Evolutionary conservation across 768 basidiomycete genomes (phyloP), one percentile per base, ranked within the genome.

Genomic region (Russula emetica): DNA sequence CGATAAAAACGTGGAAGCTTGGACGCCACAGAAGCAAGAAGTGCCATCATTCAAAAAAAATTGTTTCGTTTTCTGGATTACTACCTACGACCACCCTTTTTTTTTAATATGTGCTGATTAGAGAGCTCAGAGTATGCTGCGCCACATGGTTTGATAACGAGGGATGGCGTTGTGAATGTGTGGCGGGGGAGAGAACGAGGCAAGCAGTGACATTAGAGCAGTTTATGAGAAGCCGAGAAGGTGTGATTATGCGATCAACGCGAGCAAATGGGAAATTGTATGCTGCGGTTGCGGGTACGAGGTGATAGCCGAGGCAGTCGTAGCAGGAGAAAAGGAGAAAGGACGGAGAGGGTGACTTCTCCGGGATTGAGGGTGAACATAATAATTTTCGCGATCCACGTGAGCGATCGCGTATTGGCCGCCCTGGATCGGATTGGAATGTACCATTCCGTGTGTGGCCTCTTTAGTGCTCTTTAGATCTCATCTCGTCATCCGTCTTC

Each of bases 151-250:
- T 5, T 18, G 42, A 63, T 45, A 42, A 42, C 32, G n/a, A 44
- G 50, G 22, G 24, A 44, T 30, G 20, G n/a, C 24, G 11, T 38
- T 13, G n/a, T 26, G 36, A 16, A 28, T 13, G 49, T 42, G 9
- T 42, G 42, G 20, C 20, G 42, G 28, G 42, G 50, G 58, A 58
- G 51, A 14, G 34, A 45, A 40, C 55, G n/a, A n/a, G n/a, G n/a
- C 42, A 52, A 30, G 20, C 14, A 32, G n/a, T 63, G 62, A 63
- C 62, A 54, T 20, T 22, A 34, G 14, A 8, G 32, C 62, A 63
- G 32, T 32, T 63, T 42, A 32, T 9, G 2, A n/a, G 56, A 57
- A 57, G 56, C 13, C 5, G 10, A 13, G 56, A 57, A 45, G 42
- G 1, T 1, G 24, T 14, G 36, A 22, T 51, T 18, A 14, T 49